A percentile compares a stretch with the other conserved stretches of the same genome.
Conservation (phyloP, 1,284 basidiomycete species). For the Rhodotorula glutinis region DNA sequence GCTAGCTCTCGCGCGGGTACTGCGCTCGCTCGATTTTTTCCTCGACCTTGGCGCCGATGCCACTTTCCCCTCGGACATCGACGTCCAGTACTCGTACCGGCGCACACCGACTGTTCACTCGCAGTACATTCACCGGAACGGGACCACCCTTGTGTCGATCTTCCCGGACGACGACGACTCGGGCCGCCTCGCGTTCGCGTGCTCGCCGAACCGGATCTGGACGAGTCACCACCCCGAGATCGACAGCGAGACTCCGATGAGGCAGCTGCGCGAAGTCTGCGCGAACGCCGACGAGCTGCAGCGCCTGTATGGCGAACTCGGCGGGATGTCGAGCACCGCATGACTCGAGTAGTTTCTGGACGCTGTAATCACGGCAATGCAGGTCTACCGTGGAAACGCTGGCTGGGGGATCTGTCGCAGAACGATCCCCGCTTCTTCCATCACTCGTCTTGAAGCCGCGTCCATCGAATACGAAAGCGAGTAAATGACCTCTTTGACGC, state of each 20-base stretch:
- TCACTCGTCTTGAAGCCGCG: slow-evolving; percentile 50
- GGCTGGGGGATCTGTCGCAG: slow-evolving; percentile 45
- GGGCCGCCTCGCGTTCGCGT: slow-evolving; percentile 58
- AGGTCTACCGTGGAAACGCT: slow-evolving; percentile 11
- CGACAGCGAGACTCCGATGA: slow-evolving; percentile 1
- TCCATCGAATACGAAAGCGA: slow-evolving; percentile 94
- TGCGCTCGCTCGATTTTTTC: slow-evolving; percentile 40
- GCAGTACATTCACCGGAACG: slow-evolving; percentile 83
- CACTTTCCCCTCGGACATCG: slow-evolving; percentile 65
- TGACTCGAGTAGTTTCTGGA: neutral
- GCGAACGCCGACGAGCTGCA: neutral
- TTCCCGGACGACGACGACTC: slow-evolving; percentile 49
- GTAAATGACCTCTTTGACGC: slow-evolving; percentile 90
- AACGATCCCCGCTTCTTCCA: slow-evolving; percentile 49
- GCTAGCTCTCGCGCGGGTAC: slow-evolving; percentile 34
- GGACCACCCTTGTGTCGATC: slow-evolving; percentile 75
- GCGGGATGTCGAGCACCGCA: neutral
- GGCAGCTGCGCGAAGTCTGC: slow-evolving; percentile 11
- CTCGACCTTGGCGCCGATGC: slow-evolving; percentile 73
- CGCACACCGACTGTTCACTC: slow-evolving; percentile 69
- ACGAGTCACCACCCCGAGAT: slow-evolving; percentile 29
- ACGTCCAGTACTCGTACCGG: slow-evolving; percentile 86
- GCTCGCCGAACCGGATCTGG: slow-evolving; percentile 74
- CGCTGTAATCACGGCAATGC: too few species aligned
- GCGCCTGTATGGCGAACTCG: slow-evolving; percentile 5